phyloP scores from a whole-genome alignment of 2,329 filamentous ascomycete species.

The Xylaria sp. region DNA sequence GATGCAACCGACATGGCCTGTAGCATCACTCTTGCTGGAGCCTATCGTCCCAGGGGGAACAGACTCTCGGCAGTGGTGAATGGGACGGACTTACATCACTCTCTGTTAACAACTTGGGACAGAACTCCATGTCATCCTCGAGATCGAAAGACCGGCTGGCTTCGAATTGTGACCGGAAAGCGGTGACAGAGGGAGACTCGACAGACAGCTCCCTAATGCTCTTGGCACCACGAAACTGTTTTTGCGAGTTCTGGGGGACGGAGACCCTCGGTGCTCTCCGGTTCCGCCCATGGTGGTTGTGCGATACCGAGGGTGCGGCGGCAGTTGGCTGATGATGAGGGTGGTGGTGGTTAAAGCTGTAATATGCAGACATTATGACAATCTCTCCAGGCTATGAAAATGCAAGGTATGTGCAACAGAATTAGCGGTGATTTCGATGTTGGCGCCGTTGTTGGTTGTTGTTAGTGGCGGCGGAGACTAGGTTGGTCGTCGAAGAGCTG shows the following conservation, averaged over 20 bases:
- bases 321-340: slow-evolving; percentile 62
- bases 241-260: slow-evolving; percentile 83
- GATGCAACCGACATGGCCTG: slow-evolving; percentile 10
- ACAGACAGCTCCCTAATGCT: slow-evolving; percentile 83
- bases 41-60: slow-evolving; percentile 10
- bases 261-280: slow-evolving; percentile 84
- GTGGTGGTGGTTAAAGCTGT: slow-evolving; percentile 67
- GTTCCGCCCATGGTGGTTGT: slow-evolving; percentile 87
- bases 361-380: slow-evolving; percentile 71
- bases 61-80: slow-evolving; percentile 16
- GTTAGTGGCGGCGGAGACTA: background rate
- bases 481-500: slow-evolving; percentile 23
- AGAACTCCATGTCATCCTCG: slow-evolving; percentile 96
- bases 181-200: slow-evolving; percentile 78
- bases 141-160: slow-evolving; percentile 93
- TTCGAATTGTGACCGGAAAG: slow-evolving; percentile 90
- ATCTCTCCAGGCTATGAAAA: slow-evolving; percentile 34
- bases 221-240: slow-evolving; percentile 86
- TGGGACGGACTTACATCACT: slow-evolving; percentile 77
- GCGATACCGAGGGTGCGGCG: slow-evolving; percentile 66
- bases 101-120: slow-evolving; percentile 90
- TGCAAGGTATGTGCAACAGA: slow-evolving; percentile 35
- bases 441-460: slow-evolving; percentile 39
- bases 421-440: slow-evolving; percentile 27
- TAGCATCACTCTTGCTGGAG: slow-evolving; percentile 4